A percentile compares a stretch with the other conserved stretches of the same genome.
Conservation (phyloP, 2,329 filamentous ascomycete genomes). For the Hypocreales sp. region DNA sequence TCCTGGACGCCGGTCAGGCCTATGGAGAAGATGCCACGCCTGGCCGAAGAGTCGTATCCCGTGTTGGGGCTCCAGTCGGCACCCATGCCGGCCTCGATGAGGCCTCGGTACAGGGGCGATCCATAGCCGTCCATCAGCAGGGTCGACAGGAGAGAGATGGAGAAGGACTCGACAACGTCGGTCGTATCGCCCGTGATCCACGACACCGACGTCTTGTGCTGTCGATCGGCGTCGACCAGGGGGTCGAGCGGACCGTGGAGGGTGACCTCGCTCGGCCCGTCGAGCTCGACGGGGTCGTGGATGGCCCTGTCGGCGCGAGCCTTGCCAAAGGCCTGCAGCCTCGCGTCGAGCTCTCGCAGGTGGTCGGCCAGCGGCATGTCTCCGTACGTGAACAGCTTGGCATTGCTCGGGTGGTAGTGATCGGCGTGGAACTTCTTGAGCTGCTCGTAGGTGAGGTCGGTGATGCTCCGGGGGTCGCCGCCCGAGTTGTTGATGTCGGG, state of each 20-base stretch:
- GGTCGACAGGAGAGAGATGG: slow-evolving; percentile 65
- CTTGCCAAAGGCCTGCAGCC: slow-evolving; percentile 58
- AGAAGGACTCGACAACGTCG: slow-evolving; percentile 78
- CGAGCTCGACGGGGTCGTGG: slow-evolving; percentile 60
- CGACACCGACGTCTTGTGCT: slow-evolving; percentile 85
- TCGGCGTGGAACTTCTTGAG: slow-evolving; percentile 76
- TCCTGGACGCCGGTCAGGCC: slow-evolving; percentile 82
- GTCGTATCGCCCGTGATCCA: slow-evolving; percentile 80
- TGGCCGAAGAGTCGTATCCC: slow-evolving; percentile 70
- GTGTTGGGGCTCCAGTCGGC: slow-evolving; percentile 92
- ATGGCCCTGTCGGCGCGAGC: slow-evolving; percentile 56
- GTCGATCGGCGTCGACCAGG: slow-evolving; percentile 68
- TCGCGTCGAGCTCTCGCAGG: slow-evolving; percentile 60
- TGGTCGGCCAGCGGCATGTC: slow-evolving; percentile 79
- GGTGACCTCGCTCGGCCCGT: slow-evolving; percentile 52
- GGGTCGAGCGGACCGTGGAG: slow-evolving; percentile 75
- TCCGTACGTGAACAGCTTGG: slow-evolving; percentile 90
- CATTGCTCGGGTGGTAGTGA: slow-evolving; percentile 95
- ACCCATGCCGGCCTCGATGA: slow-evolving; percentile 81
- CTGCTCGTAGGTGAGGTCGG: slow-evolving; percentile 83
- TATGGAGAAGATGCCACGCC: slow-evolving; percentile 71
- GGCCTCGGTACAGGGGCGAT: slow-evolving; percentile 74
- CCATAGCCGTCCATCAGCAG: slow-evolving; percentile 89
- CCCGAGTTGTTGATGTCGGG: slow-evolving; percentile 93
- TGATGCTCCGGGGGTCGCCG: slow-evolving; percentile 91